Percentiles rank a stretch among this genome's conserved stretches.
These are phyloP conservation scores for Ceratocystis cubensis DNA, from an alignment of 2,329 filamentous ascomycete species.

Conservation along the genomic window DNA sequence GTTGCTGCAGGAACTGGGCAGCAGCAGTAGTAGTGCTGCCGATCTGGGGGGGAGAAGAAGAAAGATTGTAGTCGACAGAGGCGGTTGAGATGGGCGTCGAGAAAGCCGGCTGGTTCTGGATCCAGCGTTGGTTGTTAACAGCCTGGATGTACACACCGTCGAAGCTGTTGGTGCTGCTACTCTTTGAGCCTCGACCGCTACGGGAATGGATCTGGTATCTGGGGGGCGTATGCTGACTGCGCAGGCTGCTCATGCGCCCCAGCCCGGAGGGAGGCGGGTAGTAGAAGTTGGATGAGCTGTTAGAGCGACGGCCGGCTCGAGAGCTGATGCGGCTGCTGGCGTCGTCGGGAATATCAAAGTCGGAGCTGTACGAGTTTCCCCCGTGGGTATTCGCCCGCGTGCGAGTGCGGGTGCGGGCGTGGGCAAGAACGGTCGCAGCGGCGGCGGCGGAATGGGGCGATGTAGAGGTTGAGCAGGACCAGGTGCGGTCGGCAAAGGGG, in stretches of 20 bases:
- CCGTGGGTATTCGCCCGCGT: conserved; percentile 31
- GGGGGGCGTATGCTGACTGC: conserved; percentile 34
- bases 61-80: conserved; percentile 7
- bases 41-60: conserved; percentile 3
- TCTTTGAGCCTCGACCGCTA: conserved; percentile 56
- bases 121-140: conserved; percentile 46
- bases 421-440: conserved; percentile 14
- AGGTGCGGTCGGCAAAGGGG: conserved; percentile 21
- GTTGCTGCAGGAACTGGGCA: conserved; percentile 16
- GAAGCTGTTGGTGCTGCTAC: conserved; percentile 57
- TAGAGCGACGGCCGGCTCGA: conserved; percentile 53
- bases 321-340: conserved; percentile 43
- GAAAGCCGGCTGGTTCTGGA: conserved; percentile 24
- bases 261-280: conserved; percentile 29
- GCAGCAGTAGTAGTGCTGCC: background rate
- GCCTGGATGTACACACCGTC: conserved; percentile 49
- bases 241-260: conserved; percentile 51
- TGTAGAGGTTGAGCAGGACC: conserved; percentile 19
- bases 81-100: background rate
- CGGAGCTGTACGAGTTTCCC: conserved; percentile 47
- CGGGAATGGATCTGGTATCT: conserved; percentile 39
- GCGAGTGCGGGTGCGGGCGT: conserved; percentile 19
- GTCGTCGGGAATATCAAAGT: conserved; percentile 45
- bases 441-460: conserved; percentile 14
- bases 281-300: conserved; percentile 64